Evolutionary conservation across 2,329 filamentous ascomycete genomes (phyloP).

Genomic region (Penicillium sp.): DNA sequence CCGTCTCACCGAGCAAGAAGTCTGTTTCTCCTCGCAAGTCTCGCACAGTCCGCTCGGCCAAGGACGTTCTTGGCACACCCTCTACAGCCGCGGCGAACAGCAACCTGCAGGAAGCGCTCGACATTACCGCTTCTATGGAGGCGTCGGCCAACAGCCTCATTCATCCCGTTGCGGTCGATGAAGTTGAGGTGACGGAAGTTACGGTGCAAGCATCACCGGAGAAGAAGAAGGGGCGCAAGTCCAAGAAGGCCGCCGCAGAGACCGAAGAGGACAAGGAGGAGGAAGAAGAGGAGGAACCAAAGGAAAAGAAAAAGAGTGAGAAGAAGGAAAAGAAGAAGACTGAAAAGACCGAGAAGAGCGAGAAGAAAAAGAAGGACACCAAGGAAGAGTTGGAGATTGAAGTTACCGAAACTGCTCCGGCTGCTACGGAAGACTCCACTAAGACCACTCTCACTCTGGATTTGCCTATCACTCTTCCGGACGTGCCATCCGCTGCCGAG

Average conservation of each 20-base stretch:
- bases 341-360: conserved; percentile 12
- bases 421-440: conserved; percentile 59
- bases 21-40: conserved; percentile 58
- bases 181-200: conserved; percentile 33
- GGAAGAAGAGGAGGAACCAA: conserved; percentile 22
- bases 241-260: conserved; percentile 28
- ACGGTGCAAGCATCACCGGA: conserved; percentile 24
- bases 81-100: conserved; percentile 54
- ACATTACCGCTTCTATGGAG: conserved; percentile 46
- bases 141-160: conserved; percentile 27
- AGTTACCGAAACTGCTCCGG: conserved; percentile 63
- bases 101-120: conserved; percentile 52
- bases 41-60: conserved; percentile 53
- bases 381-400: conserved; percentile 59
- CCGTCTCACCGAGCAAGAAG: conserved; percentile 59
- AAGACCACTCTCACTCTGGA: conserved; percentile 76
- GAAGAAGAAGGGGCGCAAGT: conserved; percentile 28
- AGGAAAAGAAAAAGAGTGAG: conserved; percentile 59
- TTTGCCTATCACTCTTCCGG: conserved; percentile 67
- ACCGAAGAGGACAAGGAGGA: conserved; percentile 28
- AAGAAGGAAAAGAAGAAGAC: conserved; percentile 55
- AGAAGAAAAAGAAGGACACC: conserved; percentile 30
- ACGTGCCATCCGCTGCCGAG: conserved; percentile 75
- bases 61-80: conserved; percentile 52
- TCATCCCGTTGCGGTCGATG: conserved; percentile 15